Percentiles rank a stretch among this genome's conserved stretches.
Evolutionary conservation across 352 stramenopile genomes (phyloP).

Genomic region (Phytophthora ohioensis): DNA sequence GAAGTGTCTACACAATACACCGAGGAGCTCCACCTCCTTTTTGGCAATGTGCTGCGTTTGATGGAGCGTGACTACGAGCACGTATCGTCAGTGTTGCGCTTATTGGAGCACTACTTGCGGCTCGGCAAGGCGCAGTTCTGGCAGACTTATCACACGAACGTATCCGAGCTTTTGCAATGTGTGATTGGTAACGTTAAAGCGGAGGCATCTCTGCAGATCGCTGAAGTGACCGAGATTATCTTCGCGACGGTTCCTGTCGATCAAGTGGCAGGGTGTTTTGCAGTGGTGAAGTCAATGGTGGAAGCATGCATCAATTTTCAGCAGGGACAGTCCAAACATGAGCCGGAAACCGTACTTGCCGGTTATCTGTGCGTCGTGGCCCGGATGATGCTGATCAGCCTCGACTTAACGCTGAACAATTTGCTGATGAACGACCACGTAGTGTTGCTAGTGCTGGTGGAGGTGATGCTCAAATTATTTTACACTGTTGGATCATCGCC

Average conservation of each 20-base stretch:
- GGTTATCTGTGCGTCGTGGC: constrained; percentile 71
- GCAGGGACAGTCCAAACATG: constrained; percentile 44
- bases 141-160: constrained; percentile 61
- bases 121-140: constrained; percentile 72
- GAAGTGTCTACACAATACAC: constrained; percentile 63
- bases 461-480: constrained; percentile 77
- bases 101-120: constrained; percentile 74
- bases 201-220: constrained; percentile 71
- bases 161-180: constrained; percentile 51
- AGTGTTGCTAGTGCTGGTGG: constrained; percentile 52
- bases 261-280: constrained; percentile 44
- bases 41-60: constrained; percentile 66
- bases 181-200: constrained; percentile 77
- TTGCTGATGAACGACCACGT: constrained; percentile 51
- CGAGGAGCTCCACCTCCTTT: constrained; percentile 73
- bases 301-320: constrained; percentile 56
- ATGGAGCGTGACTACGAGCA: constrained; percentile 87
- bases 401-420: constrained; percentile 55
- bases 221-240: constrained; percentile 54
- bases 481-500: constrained; percentile 73
- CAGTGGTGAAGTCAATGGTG: constrained; percentile 56
- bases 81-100: constrained; percentile 58
- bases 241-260: constrained; percentile 47
- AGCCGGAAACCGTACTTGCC: constrained; percentile 70
- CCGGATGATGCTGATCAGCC: constrained; percentile 56